These are phyloP conservation scores for Naganishia vishniacii DNA, from an alignment of 768 basidiomycete species.

Conservation along the genomic window DNA sequence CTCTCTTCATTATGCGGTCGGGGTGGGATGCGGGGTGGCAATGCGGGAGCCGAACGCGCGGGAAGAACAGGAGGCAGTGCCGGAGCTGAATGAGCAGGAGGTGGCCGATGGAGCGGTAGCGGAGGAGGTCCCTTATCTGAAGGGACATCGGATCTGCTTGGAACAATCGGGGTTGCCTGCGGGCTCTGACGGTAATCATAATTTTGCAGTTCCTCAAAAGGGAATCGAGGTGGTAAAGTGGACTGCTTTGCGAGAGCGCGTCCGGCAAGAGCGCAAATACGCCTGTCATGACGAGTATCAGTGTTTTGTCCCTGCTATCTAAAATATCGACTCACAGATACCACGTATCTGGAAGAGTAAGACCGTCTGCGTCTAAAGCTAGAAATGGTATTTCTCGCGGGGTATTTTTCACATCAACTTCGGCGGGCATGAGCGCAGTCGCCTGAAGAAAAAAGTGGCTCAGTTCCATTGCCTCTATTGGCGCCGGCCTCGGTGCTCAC, in stretches of 20 bases:
- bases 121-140: background rate
- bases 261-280: slow-evolving; percentile 8
- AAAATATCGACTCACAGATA: slow-evolving; percentile 52
- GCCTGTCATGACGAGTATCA: background rate
- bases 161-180: too few species aligned
- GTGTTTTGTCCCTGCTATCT: too few species aligned
- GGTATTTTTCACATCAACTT: slow-evolving; percentile 57
- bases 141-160: background rate
- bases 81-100: background rate
- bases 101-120: background rate
- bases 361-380: slow-evolving; percentile 70
- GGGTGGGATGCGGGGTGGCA: background rate
- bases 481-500: slow-evolving; percentile 47
- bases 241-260: background rate
- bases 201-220: slow-evolving; percentile 8
- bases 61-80: background rate
- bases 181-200: too few species aligned
- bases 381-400: slow-evolving; percentile 57
- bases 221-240: background rate
- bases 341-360: slow-evolving; percentile 73
- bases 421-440: slow-evolving; percentile 71
- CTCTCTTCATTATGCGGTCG: background rate
- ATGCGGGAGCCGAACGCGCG: background rate
- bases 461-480: background rate
- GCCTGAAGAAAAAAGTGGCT: slow-evolving; percentile 22